Evolutionary conservation across 1,284 basidiomycete species (phyloP), one percentile per base, ranked within the genome.

Genomic region (Grifola frondosa): DNA sequence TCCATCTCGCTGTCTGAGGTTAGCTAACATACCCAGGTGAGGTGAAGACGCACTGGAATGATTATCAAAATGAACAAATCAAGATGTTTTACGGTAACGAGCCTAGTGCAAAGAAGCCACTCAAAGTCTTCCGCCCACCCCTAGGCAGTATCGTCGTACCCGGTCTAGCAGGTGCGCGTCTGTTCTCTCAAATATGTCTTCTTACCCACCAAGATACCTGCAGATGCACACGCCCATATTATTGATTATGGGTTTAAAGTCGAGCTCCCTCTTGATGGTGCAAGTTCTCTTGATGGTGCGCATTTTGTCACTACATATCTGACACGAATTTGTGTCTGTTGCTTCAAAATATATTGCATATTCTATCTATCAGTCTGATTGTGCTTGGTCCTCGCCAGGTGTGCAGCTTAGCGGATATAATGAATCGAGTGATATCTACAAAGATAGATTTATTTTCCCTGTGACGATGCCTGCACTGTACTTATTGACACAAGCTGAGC

Each of bases 191-290:
- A 23, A 21, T 25, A 24, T 36, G 16, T 32, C 4, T 24, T 25
- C 30, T n/a, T 12, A 4, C 7, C 6, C 13, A 19, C 17, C 26
- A 15, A 21, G n/a, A 12, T 32, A 28, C 20, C 31, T 30, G 0
- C 48, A 86, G 91, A 95, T 64, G 80, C 89, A 0, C 92, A 94
- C 65, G 88, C 84, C 0, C 88, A 91, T 57, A 66, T 90, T 12
- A 58, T 89, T 19, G 69, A 77, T 21, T 84, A 88, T 54, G 89
- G 89, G 5, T 80, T 78, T 55, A 84, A 79, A 59, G 74, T 69
- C 60, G 77, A 81, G 46, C 75, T 89, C 6, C 78, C 77, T 25
- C 69, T 95, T 0, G 69, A 77, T 19, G 77, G 74, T 12, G 74
- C 80, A n/a, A 61, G 58, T 12, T 86, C 85, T 1, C 64, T 83